phyloP scores from a whole-genome alignment of 2,329 filamentous ascomycete species.

The Phyllosticta citriasiana region DNA sequence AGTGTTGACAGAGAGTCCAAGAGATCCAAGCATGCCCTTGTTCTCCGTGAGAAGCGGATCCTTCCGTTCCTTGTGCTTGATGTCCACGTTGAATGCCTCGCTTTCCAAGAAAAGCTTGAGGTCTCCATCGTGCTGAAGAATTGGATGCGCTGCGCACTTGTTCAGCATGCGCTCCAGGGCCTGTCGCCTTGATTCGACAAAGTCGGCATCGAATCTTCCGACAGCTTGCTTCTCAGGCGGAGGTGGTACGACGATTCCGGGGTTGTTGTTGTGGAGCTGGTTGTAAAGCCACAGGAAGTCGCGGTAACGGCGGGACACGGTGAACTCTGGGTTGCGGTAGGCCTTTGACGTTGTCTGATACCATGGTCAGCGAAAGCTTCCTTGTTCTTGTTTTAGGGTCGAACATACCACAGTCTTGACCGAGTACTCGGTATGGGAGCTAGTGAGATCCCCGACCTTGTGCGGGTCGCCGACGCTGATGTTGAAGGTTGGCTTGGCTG shows the following conservation, averaged over 20 bases:
- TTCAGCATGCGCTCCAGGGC: constrained; percentile 97
- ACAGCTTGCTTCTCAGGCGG: constrained; percentile 97
- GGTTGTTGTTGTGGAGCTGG: constrained; percentile 86
- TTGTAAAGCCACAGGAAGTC: constrained; percentile 98
- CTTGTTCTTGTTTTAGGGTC: background rate
- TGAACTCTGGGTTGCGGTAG: constrained; percentile 85
- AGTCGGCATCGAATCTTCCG: constrained; percentile 90
- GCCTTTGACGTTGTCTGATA: constrained; percentile 83
- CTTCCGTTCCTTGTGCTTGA: constrained; percentile 94
- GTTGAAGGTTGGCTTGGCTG: constrained; percentile 80
- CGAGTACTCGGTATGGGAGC: constrained; percentile 94
- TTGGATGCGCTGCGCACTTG: constrained; percentile 82
- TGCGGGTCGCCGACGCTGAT: constrained; percentile 94
- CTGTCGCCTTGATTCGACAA: constrained; percentile 83
- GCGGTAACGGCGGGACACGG: constrained; percentile 85
- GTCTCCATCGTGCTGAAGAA: constrained; percentile 85
- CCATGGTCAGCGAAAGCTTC: constrained; percentile 4
- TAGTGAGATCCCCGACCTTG: constrained; percentile 94
- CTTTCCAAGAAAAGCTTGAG: constrained; percentile 95
- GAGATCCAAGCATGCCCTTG: constrained; percentile 83
- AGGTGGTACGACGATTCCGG: constrained; percentile 87
- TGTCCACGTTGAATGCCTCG: constrained; percentile 87
- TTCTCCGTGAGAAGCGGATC: constrained; percentile 79
- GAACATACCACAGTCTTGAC: constrained; percentile 73
- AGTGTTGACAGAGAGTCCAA: constrained; percentile 69